A percentile compares a stretch with the other conserved stretches of the same genome.
Conservation (phyloP, 2,329 filamentous ascomycete species). For the Malbranchea zuffiana region DNA sequence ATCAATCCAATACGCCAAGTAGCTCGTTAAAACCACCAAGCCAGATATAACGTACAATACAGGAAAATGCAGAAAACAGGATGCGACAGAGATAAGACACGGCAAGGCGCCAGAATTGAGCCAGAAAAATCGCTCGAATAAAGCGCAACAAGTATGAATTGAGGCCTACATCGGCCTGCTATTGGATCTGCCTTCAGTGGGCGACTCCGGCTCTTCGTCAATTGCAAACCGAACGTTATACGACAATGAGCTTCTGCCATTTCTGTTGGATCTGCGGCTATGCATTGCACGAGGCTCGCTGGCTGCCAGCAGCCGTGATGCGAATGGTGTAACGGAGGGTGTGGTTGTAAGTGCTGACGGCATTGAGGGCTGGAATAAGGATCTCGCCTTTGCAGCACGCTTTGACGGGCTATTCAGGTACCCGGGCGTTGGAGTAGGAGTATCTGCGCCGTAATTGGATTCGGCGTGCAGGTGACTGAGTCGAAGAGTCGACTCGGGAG, state of each 20-base stretch:
- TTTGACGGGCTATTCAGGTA: conserved; percentile 38
- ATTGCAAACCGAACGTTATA: conserved; percentile 31
- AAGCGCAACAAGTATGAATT: too few species aligned
- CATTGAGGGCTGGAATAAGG: conserved; percentile 34
- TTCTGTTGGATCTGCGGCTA: conserved; percentile 5
- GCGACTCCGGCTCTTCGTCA: conserved; percentile 33
- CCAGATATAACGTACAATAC: too few species aligned
- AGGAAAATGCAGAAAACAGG: not conserved
- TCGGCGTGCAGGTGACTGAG: conserved; percentile 26
- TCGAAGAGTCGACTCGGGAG: conserved; percentile 29
- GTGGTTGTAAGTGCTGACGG: conserved; percentile 38
- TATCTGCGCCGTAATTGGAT: conserved; percentile 25
- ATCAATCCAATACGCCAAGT: too few species aligned
- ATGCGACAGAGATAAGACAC: conserved; percentile 2
- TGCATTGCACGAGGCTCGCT: conserved; percentile 10
- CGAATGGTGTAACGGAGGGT: conserved; percentile 35
- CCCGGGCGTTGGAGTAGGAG: conserved; percentile 32
- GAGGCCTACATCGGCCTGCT: conserved; percentile 10
- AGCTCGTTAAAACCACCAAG: too few species aligned
- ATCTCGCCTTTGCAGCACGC: conserved; percentile 33
- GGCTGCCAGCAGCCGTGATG: conserved; percentile 26
- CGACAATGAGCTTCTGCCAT: conserved; percentile 17
- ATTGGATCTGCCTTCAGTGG: conserved; percentile 30
- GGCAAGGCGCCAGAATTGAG: not conserved
- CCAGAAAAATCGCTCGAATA: not conserved